These are phyloP conservation scores for Saccharomycopsis hybrid DNA, from an alignment of 1,139 yeast species.

Conservation along the genomic window DNA sequence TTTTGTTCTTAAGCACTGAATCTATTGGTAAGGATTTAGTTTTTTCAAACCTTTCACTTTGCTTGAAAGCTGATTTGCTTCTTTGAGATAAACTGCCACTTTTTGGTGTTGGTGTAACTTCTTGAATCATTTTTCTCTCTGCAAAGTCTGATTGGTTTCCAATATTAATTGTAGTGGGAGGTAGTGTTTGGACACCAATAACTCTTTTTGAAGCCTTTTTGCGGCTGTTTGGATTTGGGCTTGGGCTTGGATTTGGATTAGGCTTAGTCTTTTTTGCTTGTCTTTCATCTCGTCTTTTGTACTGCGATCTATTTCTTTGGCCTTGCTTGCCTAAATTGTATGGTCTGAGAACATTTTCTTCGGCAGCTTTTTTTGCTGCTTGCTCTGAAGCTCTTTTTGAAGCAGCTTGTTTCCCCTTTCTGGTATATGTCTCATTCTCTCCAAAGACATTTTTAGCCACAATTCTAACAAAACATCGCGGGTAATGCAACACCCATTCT, in stretches of 20 bases:
- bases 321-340: too few species aligned
- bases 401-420: too few species aligned
- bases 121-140: not conserved
- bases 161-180: constrained; percentile 7
- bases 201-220: not conserved
- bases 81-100: not conserved
- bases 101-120: not conserved
- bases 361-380: too few species aligned
- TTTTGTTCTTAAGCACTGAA: not conserved
- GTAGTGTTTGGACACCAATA: constrained; percentile 10
- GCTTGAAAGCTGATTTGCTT: not conserved
- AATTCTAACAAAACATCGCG: constrained; percentile 1
- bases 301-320: too few species aligned
- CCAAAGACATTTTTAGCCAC: not conserved
- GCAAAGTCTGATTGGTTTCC: not conserved
- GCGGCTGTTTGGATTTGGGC: too few species aligned
- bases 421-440: too few species aligned
- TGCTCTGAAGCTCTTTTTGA: too few species aligned
- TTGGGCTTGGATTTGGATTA: too few species aligned
- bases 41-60: not conserved
- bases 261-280: too few species aligned
- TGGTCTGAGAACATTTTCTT: too few species aligned
- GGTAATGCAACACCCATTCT: constrained; percentile 11
- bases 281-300: too few species aligned
- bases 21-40: not conserved